Percentiles rank a stretch among this genome's conserved stretches.
Evolutionary conservation across 352 stramenopile genomes (phyloP).

Genomic region (Phytopythium montanum): DNA sequence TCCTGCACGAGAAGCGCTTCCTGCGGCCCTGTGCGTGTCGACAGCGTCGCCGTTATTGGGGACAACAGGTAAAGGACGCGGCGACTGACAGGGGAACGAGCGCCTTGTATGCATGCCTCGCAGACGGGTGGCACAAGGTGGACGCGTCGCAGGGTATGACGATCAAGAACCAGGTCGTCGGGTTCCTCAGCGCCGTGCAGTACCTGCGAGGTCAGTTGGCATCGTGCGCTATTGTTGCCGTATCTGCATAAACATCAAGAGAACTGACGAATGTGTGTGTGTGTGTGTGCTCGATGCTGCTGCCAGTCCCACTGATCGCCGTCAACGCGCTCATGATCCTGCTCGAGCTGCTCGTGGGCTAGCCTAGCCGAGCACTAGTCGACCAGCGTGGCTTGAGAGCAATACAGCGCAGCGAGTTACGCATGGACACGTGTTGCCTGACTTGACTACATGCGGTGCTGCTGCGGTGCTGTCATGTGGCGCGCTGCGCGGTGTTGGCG

Average conservation of each 20-base stretch:
- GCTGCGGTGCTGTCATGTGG: no score
- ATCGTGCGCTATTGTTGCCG: background rate
- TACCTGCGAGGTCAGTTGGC: conserved; percentile 69
- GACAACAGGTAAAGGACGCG: no score
- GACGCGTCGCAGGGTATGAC: conserved; percentile 78
- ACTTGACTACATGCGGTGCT: no score
- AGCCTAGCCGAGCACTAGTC: background rate
- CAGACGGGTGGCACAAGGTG: conserved; percentile 84
- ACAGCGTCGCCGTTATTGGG: no score
- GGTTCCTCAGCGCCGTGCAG: conserved; percentile 81
- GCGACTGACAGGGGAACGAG: no score
- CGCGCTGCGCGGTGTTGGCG: no score
- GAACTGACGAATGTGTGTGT: background rate
- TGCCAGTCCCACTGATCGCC: conserved; percentile 72
- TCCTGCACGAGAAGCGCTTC: conserved; percentile 88
- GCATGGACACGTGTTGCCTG: background rate
- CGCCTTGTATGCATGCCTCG: background rate
- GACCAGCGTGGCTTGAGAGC: background rate
- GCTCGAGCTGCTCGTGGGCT: conserved; percentile 76
- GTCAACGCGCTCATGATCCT: conserved; percentile 83
- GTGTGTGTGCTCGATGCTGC: background rate
- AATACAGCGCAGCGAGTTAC: background rate
- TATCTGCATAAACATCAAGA: background rate
- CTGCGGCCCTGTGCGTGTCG: conserved; percentile 65
- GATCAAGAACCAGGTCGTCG: conserved; percentile 86